phyloP scores from a whole-genome alignment of 2,329 filamentous ascomycete species.

The Penicillium decumbens region DNA sequence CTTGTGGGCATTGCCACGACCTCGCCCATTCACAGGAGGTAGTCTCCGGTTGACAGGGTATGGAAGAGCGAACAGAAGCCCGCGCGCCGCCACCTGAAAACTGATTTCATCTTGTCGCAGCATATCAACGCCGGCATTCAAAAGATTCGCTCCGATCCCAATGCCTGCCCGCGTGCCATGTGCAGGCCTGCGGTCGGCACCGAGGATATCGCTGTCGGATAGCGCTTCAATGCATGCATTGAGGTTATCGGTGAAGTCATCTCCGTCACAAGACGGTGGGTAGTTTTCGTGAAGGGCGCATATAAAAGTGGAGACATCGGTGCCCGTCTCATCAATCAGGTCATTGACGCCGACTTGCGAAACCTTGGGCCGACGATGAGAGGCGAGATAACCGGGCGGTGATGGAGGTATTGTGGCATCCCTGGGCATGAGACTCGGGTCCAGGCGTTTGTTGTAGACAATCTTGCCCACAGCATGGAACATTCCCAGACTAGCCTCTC shows the following conservation, averaged over 20 bases:
- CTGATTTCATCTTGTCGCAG: constrained; percentile 90
- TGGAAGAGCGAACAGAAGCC: constrained; percentile 78
- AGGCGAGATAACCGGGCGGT: constrained; percentile 57
- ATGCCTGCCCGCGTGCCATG: constrained; percentile 46
- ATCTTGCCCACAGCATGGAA: constrained; percentile 96
- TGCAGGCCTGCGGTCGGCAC: constrained; percentile 51
- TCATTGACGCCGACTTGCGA: constrained; percentile 66
- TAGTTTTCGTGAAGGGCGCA: constrained; percentile 94
- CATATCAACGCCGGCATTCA: constrained; percentile 50
- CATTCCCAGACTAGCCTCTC: constrained; percentile 85
- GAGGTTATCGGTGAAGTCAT: constrained; percentile 68
- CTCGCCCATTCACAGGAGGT: constrained; percentile 35
- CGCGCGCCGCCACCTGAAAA: constrained; percentile 84
- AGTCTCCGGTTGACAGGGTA: constrained; percentile 68
- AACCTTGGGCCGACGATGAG: constrained; percentile 55
- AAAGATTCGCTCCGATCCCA: constrained; percentile 55
- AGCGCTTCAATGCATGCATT: constrained; percentile 81
- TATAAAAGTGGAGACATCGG: constrained; percentile 84
- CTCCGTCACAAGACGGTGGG: constrained; percentile 66
- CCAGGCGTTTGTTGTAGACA: constrained; percentile 87
- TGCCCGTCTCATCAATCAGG: constrained; percentile 88
- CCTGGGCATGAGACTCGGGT: constrained; percentile 37
- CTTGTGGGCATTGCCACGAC: constrained; percentile 62
- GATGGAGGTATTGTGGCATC: constrained; percentile 48
- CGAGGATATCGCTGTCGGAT: constrained; percentile 83